Evolutionary conservation across 2,329 filamentous ascomycete species (phyloP).

Genomic region (Sarocladiaceae sp.): DNA sequence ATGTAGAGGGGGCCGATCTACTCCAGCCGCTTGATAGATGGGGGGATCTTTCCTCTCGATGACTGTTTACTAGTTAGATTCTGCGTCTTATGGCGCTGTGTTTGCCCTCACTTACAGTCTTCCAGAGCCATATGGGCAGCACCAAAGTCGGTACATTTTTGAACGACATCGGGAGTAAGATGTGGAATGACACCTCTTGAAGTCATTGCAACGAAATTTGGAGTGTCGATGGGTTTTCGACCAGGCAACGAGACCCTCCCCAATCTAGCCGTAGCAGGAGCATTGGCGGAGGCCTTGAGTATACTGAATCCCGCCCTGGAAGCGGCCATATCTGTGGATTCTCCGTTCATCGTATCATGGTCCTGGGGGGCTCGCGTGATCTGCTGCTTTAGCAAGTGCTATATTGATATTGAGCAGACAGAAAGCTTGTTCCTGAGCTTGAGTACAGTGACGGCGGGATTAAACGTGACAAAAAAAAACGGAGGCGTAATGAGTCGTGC

Average conservation of each 20-base stretch:
- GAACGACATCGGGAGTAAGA: conserved; percentile 76
- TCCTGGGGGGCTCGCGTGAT: background rate
- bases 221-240: conserved; percentile 67
- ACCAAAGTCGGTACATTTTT: conserved; percentile 55
- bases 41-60: conserved; percentile 48
- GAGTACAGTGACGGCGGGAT: no score
- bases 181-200: conserved; percentile 85
- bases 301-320: conserved; percentile 36
- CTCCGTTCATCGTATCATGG: conserved; percentile 12
- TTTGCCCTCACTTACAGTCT: conserved; percentile 86
- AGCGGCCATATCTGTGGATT: conserved; percentile 17
- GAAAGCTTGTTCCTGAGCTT: no score
- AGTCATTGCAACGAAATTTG: conserved; percentile 71
- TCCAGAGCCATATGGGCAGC: conserved; percentile 80
- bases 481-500: no score
- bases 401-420: no score
- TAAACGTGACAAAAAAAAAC: no score
- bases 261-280: conserved; percentile 51
- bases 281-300: conserved; percentile 32
- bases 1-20: conserved; percentile 52
- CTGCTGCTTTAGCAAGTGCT: no score
- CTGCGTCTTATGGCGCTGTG: background rate
- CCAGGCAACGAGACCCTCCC: conserved; percentile 58
- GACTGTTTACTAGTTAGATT: conserved; percentile 31
- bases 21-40: conserved; percentile 35